Base-by-base conservation (phyloP, 108 stramenopile genomes). In the Pseudonitzschia multiseries region DNA sequence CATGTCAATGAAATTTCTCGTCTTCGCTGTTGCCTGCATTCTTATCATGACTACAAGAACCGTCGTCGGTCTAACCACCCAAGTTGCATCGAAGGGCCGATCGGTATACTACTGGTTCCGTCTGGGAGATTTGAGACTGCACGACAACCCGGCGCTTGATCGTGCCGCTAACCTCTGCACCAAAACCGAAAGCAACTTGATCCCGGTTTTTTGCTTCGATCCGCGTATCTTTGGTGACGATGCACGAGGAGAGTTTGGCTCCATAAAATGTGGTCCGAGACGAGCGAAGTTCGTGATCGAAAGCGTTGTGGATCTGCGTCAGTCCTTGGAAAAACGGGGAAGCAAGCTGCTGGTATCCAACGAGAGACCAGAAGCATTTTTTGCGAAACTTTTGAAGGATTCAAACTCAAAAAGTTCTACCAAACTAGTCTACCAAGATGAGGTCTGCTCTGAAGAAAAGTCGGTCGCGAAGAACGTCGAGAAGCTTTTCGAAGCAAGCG, bases 161-260 rank as follows among this genome's bases (percentile, higher is more conserved):
- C 76, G 76, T 0, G 69, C 88, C 28, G 83, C 73, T 21, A 57
- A 73, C 13, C 75, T 89, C 29, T 68, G 67, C 60, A 12, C 18
- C 2, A 46, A 81, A 42, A 69, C 75, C 8, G 43, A 75, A 52
- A 51, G 65, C 21, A 64, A 54, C 26, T 26, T 81, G 2, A 51
- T 96, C 43, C 94, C 94, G 12, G 74, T 96, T 46, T 93, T 86
- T 75, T 84, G 88, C 33, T 92, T 96, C 71, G 94, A 96, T 66
- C 74, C 85, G 8, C 79, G 91, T n/a, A 66, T 86, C 57, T 91
- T 81, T 75, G 91, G 91, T 18, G 79, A 80, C 31, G 40, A 70
- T 41, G 81, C 81, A 1, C 57, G 69, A n/a, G 78, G 77, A 17
- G 77, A 75, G 1, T 80, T 81, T 50, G 84, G 86, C 40, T 72